phyloP scores from a whole-genome alignment of 2,329 filamentous ascomycete genomes.

The Clonostachys chloroleuca region DNA sequence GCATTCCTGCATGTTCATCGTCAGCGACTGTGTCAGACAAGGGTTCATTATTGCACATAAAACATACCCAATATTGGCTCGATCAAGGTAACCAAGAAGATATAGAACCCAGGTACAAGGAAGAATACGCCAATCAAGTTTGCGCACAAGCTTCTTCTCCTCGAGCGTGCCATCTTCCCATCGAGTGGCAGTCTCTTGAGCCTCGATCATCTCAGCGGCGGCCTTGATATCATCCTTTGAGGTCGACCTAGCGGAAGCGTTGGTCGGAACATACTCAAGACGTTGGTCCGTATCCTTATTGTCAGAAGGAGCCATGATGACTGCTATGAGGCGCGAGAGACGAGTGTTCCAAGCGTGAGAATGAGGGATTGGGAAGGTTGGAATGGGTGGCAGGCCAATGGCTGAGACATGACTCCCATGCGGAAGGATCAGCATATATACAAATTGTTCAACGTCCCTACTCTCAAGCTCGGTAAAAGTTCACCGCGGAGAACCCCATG shows the following conservation, averaged over 20 bases:
- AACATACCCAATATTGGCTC: constrained; percentile 12
- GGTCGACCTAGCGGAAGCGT: neutral
- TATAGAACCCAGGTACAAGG: constrained; percentile 14
- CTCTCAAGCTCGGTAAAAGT: too few species aligned
- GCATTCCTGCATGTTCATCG: constrained; percentile 7
- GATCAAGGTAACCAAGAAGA: constrained; percentile 10
- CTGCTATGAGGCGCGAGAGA: too few species aligned
- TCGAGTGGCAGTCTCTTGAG: neutral
- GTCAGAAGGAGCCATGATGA: too few species aligned
- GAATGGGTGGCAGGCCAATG: too few species aligned
- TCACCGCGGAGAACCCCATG: too few species aligned
- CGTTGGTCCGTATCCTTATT: neutral
- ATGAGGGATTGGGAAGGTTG: too few species aligned
- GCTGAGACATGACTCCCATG: too few species aligned
- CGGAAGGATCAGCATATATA: too few species aligned
- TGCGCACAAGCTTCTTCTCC: constrained; percentile 5
- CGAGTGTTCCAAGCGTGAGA: too few species aligned
- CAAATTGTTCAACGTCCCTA: too few species aligned
- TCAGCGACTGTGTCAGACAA: neutral
- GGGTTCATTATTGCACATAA: neutral
- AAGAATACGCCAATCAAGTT: constrained; percentile 6
- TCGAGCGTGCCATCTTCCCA: constrained; percentile 2
- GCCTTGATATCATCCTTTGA: neutral
- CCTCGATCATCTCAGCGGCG: neutral
- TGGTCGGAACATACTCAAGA: neutral